Base-by-base conservation (phyloP, 257 asterid genomes). In the Ligustrum vulgare region DNA sequence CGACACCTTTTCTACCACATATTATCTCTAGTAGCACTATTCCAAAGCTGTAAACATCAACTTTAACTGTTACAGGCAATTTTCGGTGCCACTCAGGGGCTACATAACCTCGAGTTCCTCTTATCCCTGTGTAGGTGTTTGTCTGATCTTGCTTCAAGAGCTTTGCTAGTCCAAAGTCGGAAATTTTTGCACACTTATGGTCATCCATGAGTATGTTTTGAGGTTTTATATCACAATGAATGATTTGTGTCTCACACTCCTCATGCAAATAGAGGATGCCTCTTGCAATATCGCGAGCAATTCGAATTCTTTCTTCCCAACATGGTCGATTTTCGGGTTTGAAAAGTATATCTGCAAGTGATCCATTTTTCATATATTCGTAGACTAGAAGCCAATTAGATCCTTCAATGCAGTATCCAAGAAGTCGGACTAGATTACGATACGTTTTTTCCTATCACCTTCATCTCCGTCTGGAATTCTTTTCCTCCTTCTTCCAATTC, bases 171-270 rank as follows among this genome's bases (percentile, higher is more conserved):
- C 93, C 93, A 9, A 86, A 90, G 51, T 90, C 91, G 0, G 93
- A 84, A 2, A 88, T 81, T 74, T 87, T 90, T 0, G 90, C 88
- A 0, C 81, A 36, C 60, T 67, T 39, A 3, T 83, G 31, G 18
- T 78, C 82, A 39, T 87, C 90, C 87, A 89, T 77, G 66, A 88
- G 86, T 63, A 86, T 84, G 84, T 88, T 90, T 45, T 87, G 91
- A 32, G 94, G 91, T 37, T 90, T 87, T 43, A 88, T 89, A 18
- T 90, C 91, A 5, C 92, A 87, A 9, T 90, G 96, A 54, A 90
- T 88, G 32, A 87, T 90, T 25, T 84, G 90, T 0, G 83, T 78
- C 32, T 86, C 85, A 10, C 93, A 90, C 35, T 90, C 90, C 25
- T 90, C 87, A 2, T 90, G 96, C 70, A 90, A 71, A 75, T 90